Conservation (phyloP, 2,329 filamentous ascomycete genomes). For the Talaromyces rugulosus region DNA sequence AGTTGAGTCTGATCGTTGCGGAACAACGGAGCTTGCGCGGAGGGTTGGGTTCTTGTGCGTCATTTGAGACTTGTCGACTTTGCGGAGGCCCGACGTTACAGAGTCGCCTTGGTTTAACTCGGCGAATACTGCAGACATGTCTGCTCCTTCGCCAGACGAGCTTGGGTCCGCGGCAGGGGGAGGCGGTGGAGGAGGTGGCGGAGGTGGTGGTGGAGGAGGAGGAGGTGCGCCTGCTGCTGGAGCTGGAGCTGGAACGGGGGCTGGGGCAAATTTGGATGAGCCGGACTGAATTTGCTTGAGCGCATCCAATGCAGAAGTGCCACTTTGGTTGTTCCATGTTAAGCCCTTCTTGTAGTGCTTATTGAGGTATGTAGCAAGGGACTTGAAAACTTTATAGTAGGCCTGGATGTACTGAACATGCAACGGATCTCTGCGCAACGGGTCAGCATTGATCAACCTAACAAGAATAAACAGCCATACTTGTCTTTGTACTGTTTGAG, state of each 20-base stretch:
- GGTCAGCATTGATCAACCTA: not conserved
- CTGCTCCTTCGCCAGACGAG: constrained; percentile 40
- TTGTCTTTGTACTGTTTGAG: constrained; percentile 85
- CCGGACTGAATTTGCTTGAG: constrained; percentile 55
- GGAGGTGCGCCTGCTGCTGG: constrained; percentile 30
- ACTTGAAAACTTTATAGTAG: constrained; percentile 88
- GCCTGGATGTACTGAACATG: constrained; percentile 86
- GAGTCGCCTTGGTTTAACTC: constrained; percentile 83
- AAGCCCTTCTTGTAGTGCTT: constrained; percentile 75
- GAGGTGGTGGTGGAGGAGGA: constrained; percentile 37
- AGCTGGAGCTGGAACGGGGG: constrained; percentile 12
- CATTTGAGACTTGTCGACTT: constrained; percentile 94
- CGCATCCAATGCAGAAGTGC: constrained; percentile 66
- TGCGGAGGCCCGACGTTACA: constrained; percentile 85
- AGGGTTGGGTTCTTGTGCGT: constrained; percentile 96
- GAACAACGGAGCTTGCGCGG: constrained; percentile 67
- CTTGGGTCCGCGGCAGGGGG: constrained; percentile 48
- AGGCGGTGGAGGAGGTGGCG: constrained; percentile 48
- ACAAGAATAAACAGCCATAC: constrained; percentile 39
- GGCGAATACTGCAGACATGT: constrained; percentile 83
- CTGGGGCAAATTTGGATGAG: constrained; percentile 18
- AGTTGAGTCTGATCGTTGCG: constrained; percentile 51
- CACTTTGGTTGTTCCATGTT: constrained; percentile 78
- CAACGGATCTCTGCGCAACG: constrained; percentile 59
- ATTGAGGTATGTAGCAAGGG: constrained; percentile 78